Evolutionary conservation across 768 basidiomycete species (phyloP).

Genomic region (Pleurotus djamor): DNA sequence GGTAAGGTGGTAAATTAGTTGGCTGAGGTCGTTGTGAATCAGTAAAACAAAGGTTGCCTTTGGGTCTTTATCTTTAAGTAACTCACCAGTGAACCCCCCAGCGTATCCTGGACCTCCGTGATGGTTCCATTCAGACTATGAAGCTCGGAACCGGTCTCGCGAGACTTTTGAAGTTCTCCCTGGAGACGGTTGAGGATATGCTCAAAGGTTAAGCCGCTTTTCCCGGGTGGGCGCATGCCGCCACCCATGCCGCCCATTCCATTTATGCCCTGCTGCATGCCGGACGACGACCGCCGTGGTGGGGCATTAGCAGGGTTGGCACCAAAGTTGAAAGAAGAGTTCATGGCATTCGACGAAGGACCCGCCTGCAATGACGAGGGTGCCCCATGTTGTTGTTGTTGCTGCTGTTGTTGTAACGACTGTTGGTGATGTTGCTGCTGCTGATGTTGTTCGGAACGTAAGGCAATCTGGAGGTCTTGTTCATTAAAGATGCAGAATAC

Average conservation of each 20-base stretch:
- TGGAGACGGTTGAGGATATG: constrained; percentile 88
- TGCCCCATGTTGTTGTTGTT: constrained; percentile 23
- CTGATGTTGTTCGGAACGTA: constrained; percentile 68
- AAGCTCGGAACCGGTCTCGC: constrained; percentile 89
- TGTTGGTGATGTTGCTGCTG: constrained; percentile 43
- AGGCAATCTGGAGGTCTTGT: constrained; percentile 78
- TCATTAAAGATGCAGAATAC: constrained; percentile 87
- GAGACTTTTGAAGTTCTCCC: constrained; percentile 92
- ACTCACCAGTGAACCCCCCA: constrained; percentile 80
- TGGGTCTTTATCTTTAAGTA: neutral
- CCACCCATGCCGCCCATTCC: constrained; percentile 80
- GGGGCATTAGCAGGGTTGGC: constrained; percentile 28
- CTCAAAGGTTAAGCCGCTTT: constrained; percentile 89
- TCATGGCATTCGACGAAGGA: constrained; percentile 10
- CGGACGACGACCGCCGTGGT: neutral
- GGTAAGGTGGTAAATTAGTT: constrained; percentile 58
- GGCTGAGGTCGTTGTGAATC: constrained; percentile 38
- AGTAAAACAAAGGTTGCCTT: neutral
- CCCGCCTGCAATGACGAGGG: constrained; percentile 10
- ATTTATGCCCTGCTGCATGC: constrained; percentile 42
- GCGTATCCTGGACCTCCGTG: constrained; percentile 88
- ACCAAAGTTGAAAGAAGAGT: constrained; percentile 10
- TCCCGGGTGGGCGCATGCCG: constrained; percentile 60
- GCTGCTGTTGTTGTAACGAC: constrained; percentile 26
- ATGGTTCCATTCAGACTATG: constrained; percentile 75